These are phyloP conservation scores for Mycena vitilis DNA, from an alignment of 768 basidiomycete genomes.

Conservation along the genomic window DNA sequence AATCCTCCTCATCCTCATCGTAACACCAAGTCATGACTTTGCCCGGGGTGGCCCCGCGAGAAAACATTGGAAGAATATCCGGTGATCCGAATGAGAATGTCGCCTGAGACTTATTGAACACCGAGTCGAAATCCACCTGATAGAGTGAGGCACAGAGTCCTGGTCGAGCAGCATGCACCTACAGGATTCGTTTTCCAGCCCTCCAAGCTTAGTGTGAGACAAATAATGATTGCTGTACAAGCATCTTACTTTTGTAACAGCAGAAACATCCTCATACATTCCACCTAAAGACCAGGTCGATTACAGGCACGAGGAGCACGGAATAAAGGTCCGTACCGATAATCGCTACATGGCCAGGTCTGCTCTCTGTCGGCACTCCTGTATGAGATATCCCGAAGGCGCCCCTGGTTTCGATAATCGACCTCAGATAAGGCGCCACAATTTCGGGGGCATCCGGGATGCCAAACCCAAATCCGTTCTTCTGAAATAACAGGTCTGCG, in stretches of 20 bases:
- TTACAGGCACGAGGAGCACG: neutral
- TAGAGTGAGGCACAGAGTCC: constrained; percentile 41
- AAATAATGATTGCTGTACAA: constrained; percentile 2
- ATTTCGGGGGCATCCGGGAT: constrained; percentile 64
- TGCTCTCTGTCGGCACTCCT: constrained; percentile 86
- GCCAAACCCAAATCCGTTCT: constrained; percentile 65
- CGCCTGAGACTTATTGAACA: constrained; percentile 83
- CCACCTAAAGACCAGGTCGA: constrained; percentile 58
- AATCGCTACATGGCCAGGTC: constrained; percentile 90
- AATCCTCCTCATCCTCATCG: constrained; percentile 83
- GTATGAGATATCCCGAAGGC: constrained; percentile 90
- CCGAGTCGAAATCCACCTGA: constrained; percentile 84
- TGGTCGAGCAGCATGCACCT: constrained; percentile 28
- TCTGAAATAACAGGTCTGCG: constrained; percentile 80
- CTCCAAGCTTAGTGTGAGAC: constrained; percentile 48
- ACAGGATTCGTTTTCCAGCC: constrained; percentile 92
- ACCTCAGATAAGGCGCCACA: constrained; percentile 80
- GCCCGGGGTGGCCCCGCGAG: constrained; percentile 74
- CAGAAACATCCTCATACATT: constrained; percentile 93
- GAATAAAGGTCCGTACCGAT: constrained; percentile 64
- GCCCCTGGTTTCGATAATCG: constrained; percentile 73
- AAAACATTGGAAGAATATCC: constrained; percentile 91
- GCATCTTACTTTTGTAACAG: constrained; percentile 78
- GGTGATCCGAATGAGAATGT: constrained; percentile 91
- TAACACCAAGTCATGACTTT: constrained; percentile 84